Percentiles rank a stretch among this genome's conserved stretches.
phyloP scores from a whole-genome alignment of 345 rosid species.

The Boechera divaricarpa region DNA sequence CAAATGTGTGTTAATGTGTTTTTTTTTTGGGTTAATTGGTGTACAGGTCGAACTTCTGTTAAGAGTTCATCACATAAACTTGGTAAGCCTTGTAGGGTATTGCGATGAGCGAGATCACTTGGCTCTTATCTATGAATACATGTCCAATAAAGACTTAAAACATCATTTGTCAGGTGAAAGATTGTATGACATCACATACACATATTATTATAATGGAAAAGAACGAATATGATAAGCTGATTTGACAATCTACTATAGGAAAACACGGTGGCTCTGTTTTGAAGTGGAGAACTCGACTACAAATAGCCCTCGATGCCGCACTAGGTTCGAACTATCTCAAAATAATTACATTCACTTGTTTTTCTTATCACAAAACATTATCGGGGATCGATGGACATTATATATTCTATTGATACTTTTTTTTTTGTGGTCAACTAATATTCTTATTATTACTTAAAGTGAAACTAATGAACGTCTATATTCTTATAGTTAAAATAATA shows the following conservation, averaged over 20 bases:
- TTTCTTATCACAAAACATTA: not conserved
- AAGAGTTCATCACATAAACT: conserved; percentile 48
- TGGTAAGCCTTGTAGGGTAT: conserved; percentile 43
- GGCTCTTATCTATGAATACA: conserved; percentile 50
- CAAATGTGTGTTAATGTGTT: not conserved
- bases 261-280: not conserved
- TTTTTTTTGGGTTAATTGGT: not conserved
- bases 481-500: too few species aligned
- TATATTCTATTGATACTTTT: too few species aligned
- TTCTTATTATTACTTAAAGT: too few species aligned
- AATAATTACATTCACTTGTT: not conserved
- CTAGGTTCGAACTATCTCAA: conserved; percentile 37
- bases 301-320: conserved; percentile 48
- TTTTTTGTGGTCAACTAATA: too few species aligned
- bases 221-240: not conserved
- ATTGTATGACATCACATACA: not conserved
- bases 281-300: conserved; percentile 47
- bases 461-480: too few species aligned
- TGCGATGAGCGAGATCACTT: conserved; percentile 38
- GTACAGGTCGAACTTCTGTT: conserved; percentile 40
- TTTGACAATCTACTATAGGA: not conserved
- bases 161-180: conserved; percentile 23
- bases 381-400: not conserved
- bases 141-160: conserved; percentile 28
- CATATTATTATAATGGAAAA: too few species aligned